A percentile compares a stretch with the other conserved stretches of the same genome.
These are phyloP conservation scores for Hansenula lynferdii DNA, from an alignment of 1,139 yeast species.

Conservation along the genomic window DNA sequence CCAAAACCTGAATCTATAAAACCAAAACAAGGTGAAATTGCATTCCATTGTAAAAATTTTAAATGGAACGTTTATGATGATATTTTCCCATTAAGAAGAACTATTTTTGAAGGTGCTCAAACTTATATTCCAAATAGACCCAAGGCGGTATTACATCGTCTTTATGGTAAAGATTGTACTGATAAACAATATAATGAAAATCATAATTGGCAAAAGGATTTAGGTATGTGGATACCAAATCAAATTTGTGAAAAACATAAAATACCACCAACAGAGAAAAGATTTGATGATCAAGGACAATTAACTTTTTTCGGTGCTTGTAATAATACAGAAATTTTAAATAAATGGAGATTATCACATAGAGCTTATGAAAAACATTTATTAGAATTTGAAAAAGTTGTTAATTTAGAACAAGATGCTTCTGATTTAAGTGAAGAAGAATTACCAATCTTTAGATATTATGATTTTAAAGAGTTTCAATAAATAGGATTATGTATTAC, in stretches of 20 bases:
- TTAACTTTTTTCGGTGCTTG: constrained; percentile 25
- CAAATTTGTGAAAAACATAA: constrained; percentile 4
- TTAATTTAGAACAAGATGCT: constrained; percentile 12
- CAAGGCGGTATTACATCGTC: constrained; percentile 35
- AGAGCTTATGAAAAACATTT: constrained; percentile 16
- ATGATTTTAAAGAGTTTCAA: constrained; percentile 6
- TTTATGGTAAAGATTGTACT: constrained; percentile 30
- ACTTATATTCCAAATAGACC: constrained; percentile 52
- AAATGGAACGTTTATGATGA: constrained; percentile 47
- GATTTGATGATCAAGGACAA: constrained; percentile 27
- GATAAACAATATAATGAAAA: background rate
- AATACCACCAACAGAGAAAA: constrained; percentile 20
- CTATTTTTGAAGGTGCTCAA: constrained; percentile 54
- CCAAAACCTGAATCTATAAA: constrained; percentile 18
- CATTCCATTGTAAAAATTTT: constrained; percentile 35
- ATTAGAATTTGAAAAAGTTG: constrained; percentile 17
- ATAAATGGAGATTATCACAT: constrained; percentile 13
- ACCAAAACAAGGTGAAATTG: constrained; percentile 12
- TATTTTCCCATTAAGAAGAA: constrained; percentile 47
- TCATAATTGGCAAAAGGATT: constrained; percentile 32
- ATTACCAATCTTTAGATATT: constrained; percentile 16
- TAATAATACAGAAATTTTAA: constrained; percentile 18
- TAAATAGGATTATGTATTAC: too few species aligned
- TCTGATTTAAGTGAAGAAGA: constrained; percentile 11
- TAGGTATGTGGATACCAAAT: constrained; percentile 35